Evolutionary conservation across 257 asterid species (phyloP).

Genomic region (Buddleja alternifolia): DNA sequence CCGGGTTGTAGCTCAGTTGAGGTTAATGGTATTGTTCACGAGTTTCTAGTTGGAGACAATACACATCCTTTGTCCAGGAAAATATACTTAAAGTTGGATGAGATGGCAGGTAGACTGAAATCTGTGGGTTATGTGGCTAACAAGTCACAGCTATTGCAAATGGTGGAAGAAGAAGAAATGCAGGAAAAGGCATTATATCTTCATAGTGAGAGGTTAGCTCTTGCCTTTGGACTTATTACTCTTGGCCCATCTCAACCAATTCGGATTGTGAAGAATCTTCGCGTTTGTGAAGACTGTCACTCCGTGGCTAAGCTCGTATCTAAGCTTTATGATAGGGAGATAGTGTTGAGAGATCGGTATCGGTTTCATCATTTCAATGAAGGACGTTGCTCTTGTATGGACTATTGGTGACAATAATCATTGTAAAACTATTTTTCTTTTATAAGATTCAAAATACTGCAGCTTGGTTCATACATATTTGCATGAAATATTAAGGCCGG

Average conservation of each 20-base stretch:
- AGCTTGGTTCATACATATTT: slow-evolving; percentile 20
- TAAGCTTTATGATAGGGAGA: slow-evolving; percentile 61
- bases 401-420: slow-evolving; percentile 72
- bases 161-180: slow-evolving; percentile 71
- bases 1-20: slow-evolving; percentile 87
- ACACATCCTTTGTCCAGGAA: slow-evolving; percentile 53
- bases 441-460: slow-evolving; percentile 10
- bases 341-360: slow-evolving; percentile 71
- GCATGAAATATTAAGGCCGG: slow-evolving; percentile 2
- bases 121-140: slow-evolving; percentile 54
- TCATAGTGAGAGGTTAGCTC: slow-evolving; percentile 80
- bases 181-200: slow-evolving; percentile 67
- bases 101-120: slow-evolving; percentile 47
- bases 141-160: slow-evolving; percentile 62
- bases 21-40: slow-evolving; percentile 63
- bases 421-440: neutral
- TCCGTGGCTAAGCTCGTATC: slow-evolving; percentile 67
- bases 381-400: slow-evolving; percentile 71
- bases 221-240: slow-evolving; percentile 68
- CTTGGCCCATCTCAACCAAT: slow-evolving; percentile 53
- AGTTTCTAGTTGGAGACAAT: slow-evolving; percentile 66
- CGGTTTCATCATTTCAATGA: slow-evolving; percentile 78
- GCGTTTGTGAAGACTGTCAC: slow-evolving; percentile 80
- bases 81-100: slow-evolving; percentile 68
- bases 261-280: slow-evolving; percentile 72